Percentiles rank a stretch among this genome's conserved stretches.
These are phyloP conservation scores for Nannizziopsis barbatae DNA, from an alignment of 2,329 filamentous ascomycete species.

Conservation along the genomic window DNA sequence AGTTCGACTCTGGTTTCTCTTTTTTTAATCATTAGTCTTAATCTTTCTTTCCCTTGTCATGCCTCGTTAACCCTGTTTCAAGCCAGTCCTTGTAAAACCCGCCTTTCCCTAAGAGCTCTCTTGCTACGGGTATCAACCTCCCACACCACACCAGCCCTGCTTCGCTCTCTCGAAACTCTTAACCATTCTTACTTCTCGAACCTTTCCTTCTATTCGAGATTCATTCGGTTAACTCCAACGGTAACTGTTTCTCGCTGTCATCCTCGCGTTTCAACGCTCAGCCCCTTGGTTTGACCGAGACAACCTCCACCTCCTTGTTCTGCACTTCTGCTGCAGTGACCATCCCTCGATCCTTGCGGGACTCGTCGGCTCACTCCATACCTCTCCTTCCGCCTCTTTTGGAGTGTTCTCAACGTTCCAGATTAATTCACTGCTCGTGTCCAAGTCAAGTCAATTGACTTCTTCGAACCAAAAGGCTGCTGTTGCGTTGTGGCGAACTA, in stretches of 20 bases:
- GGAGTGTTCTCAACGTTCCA: not conserved
- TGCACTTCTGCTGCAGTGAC: not conserved
- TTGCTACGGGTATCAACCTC: slow-evolving; percentile 1
- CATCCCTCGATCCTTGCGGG: slow-evolving; percentile 1
- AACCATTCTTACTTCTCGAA: not conserved
- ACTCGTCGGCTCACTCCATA: slow-evolving; percentile 1
- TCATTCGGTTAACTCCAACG: not conserved
- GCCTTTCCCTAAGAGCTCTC: slow-evolving; percentile 5
- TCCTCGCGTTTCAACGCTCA: not conserved
- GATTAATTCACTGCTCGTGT: no score
- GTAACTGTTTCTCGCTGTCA: not conserved
- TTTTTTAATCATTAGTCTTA: slow-evolving; percentile 4
- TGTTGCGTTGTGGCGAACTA: not conserved
- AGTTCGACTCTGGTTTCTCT: not conserved
- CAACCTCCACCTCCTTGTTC: not conserved
- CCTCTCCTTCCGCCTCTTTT: slow-evolving; percentile 7
- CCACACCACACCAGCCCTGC: slow-evolving; percentile 2
- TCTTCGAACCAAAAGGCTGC: slow-evolving; percentile 3
- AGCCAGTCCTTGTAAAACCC: slow-evolving; percentile 3
- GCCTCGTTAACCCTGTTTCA: not conserved
- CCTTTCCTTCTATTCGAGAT: not conserved
- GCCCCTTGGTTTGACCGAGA: not conserved
- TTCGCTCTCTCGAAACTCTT: not conserved
- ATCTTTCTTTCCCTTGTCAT: not conserved
- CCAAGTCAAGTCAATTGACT: no score